These are phyloP conservation scores for Cyclostephanos invisitatus DNA, from an alignment of 108 stramenopile species.

Conservation along the genomic window DNA sequence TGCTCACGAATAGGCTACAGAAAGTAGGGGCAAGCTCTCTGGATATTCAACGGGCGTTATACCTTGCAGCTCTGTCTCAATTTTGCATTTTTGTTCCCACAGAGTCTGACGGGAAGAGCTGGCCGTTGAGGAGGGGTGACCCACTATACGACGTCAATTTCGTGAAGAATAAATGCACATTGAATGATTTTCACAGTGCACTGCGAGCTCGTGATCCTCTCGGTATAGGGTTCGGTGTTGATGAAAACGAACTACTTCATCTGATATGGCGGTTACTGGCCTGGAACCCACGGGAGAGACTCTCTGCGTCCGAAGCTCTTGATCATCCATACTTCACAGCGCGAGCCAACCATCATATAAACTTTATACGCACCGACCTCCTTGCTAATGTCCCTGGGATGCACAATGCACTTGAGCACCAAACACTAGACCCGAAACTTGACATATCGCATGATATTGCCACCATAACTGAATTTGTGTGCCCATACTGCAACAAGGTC, in stretches of 20 bases:
- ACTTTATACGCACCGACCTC: constrained; percentile 1
- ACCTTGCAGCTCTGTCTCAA: constrained; percentile 80
- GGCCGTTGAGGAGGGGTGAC: constrained; percentile 75
- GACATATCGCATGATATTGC: constrained; percentile 51
- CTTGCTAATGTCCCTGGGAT: constrained; percentile 31
- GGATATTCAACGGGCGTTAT: constrained; percentile 70
- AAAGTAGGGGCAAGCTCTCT: constrained; percentile 63
- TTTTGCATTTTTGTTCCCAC: constrained; percentile 82
- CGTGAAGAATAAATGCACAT: constrained; percentile 47
- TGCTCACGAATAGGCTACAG: constrained; percentile 72
- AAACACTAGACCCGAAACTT: constrained; percentile 69
- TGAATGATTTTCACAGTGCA: constrained; percentile 81
- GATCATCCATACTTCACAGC: constrained; percentile 74
- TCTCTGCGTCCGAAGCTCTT: constrained; percentile 71
- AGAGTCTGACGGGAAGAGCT: constrained; percentile 37
- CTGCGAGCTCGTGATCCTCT: constrained; percentile 79
- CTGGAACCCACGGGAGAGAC: constrained; percentile 71
- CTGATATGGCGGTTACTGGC: constrained; percentile 80
- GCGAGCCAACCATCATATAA: constrained; percentile 3
- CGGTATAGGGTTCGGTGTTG: constrained; percentile 74
- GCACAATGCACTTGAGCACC: constrained; percentile 72
- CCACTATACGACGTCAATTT: constrained; percentile 61
- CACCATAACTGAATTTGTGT: constrained; percentile 56
- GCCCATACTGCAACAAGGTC: constrained; percentile 76
- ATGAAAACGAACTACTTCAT: constrained; percentile 64